phyloP scores from a whole-genome alignment of 2,329 filamentous ascomycete species.

The Nemania sp. region DNA sequence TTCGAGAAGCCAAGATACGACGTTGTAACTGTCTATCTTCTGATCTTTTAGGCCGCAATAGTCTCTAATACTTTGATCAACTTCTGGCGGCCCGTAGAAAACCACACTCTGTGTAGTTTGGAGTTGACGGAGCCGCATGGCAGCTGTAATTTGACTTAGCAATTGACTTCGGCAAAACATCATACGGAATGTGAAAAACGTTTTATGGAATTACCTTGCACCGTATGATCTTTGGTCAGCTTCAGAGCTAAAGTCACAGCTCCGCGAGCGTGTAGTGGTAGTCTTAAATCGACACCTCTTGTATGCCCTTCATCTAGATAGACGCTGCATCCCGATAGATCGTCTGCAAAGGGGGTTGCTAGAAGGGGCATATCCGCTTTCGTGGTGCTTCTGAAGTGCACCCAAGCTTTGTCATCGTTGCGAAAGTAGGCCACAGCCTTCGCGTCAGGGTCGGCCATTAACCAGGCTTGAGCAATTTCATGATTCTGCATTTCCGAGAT shows the following conservation, averaged over 20 bases:
- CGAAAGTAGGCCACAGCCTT: slow-evolving; percentile 58
- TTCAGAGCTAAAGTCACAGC: slow-evolving; percentile 60
- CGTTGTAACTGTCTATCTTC: slow-evolving; percentile 50
- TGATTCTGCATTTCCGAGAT: slow-evolving; percentile 65
- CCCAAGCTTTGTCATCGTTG: slow-evolving; percentile 47
- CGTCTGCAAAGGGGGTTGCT: slow-evolving; percentile 56
- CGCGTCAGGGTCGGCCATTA: slow-evolving; percentile 48
- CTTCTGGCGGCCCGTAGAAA: slow-evolving; percentile 62
- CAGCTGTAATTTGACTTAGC: slow-evolving; percentile 47
- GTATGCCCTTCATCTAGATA: slow-evolving; percentile 64
- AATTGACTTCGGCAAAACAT: neutral
- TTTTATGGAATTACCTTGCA: slow-evolving; percentile 48
- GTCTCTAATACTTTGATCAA: slow-evolving; percentile 63
- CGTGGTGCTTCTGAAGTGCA: slow-evolving; percentile 43
- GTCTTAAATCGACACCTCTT: slow-evolving; percentile 60
- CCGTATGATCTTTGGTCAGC: slow-evolving; percentile 62
- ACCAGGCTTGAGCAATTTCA: slow-evolving; percentile 53
- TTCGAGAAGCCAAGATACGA: slow-evolving; percentile 62
- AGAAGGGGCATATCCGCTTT: slow-evolving; percentile 46
- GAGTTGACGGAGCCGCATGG: slow-evolving; percentile 67
- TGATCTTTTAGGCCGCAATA: slow-evolving; percentile 36
- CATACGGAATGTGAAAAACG: neutral
- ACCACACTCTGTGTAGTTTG: slow-evolving; percentile 56
- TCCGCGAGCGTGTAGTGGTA: slow-evolving; percentile 51
- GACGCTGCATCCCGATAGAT: slow-evolving; percentile 43